Base-by-base conservation (phyloP, 495 filamentous ascomycete genomes). In the Aspergillus olivimuriae region DNA sequence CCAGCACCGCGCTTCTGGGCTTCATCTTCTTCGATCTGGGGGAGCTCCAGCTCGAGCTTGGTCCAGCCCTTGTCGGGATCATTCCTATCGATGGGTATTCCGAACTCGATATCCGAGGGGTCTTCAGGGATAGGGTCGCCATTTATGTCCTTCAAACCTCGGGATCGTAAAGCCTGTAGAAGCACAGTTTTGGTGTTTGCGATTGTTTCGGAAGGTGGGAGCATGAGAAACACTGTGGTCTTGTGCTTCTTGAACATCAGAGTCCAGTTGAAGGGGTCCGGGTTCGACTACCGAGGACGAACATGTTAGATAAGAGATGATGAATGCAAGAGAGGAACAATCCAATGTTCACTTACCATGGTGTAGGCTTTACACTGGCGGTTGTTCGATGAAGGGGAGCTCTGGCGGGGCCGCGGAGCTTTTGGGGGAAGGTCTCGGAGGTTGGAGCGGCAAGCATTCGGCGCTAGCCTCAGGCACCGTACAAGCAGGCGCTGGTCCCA, bases 161-260 rank as follows among this genome's bases (percentile, higher is more conserved):
- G 69, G 2, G 67, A 60, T 39, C 58, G 58, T n/a, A 74, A 55
- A 10, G 68, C 70, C n/a, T 66, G 56, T 14, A 89, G 69, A 2
- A 95, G 75, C 6, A 83, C 74, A 6, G 73, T 49, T 56, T 84
- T 86, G 33, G 88, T 62, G 2, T 69, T 61, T 15, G 61, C 46
- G 53, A 94, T 80, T 20, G 79, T 56, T 48, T 80, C 72, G 33
- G 76, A 67, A 2, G 81, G 68, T 28, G 77, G 73, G 21, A 82
- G 72, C 50, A 86, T 78, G 21, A 95, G 70, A 53, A 90, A 73
- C 52, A 94, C 69, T 19, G 86, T 94, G 43, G 80, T 82, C 44
- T 78, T 84, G 62, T 84, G 80, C 63, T 84, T 72, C 53, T 94
- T 95, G 61, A 94, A 79, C 19, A 83, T 77, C 28, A 95, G 60